These are phyloP conservation scores for Basipetospora chlamydospora DNA, from an alignment of 2,329 filamentous ascomycete species.

Conservation along the genomic window DNA sequence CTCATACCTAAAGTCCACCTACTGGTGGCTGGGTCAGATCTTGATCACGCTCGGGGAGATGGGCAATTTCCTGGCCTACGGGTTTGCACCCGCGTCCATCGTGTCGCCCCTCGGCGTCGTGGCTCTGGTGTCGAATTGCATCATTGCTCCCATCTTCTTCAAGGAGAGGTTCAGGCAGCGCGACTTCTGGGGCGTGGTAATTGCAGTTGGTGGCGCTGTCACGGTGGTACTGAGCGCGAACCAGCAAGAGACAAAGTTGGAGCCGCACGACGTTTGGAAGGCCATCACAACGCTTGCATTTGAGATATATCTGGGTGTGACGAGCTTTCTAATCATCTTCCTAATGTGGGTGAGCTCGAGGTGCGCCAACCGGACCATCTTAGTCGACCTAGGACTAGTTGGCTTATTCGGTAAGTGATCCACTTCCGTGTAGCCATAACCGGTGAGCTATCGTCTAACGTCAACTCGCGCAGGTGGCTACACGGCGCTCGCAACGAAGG, in stretches of 20 bases:
- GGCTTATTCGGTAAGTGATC: conserved; percentile 66
- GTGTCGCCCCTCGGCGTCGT: conserved; percentile 96
- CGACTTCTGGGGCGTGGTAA: conserved; percentile 76
- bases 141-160: conserved; percentile 88
- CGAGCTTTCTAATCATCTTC: conserved; percentile 53
- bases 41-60: conserved; percentile 87
- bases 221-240: conserved; percentile 87
- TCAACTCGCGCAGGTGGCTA: conserved; percentile 51
- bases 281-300: conserved; percentile 83
- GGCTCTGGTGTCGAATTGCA: conserved; percentile 86
- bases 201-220: conserved; percentile 77
- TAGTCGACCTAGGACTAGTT: conserved; percentile 87
- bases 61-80: conserved; percentile 94
- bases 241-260: conserved; percentile 76
- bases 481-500: conserved; percentile 92
- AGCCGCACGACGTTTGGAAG: conserved; percentile 77
- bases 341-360: conserved; percentile 72
- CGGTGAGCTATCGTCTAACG: conserved; percentile 4
- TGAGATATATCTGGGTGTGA: conserved; percentile 75
- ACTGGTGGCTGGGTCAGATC: conserved; percentile 91
- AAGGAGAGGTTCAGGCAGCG: conserved; percentile 76
- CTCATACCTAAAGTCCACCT: conserved; percentile 77
- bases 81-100: conserved; percentile 93
- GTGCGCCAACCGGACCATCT: conserved; percentile 73
- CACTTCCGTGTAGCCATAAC: not conserved